These are phyloP conservation scores for Solanum etuberosum DNA, from an alignment of 257 asterid species.

Conservation along the genomic window DNA sequence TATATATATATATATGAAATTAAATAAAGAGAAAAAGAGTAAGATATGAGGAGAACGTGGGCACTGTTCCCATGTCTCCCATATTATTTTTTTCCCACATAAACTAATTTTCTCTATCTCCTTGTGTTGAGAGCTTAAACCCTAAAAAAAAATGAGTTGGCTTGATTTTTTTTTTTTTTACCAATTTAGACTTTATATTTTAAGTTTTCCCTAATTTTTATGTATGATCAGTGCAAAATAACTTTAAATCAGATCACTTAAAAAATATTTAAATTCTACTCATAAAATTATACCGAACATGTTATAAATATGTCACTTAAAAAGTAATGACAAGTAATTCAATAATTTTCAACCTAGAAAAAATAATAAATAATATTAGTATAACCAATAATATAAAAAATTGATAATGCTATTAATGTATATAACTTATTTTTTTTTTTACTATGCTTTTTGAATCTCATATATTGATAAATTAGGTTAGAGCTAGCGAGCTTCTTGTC, in stretches of 20 bases:
- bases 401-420: background rate
- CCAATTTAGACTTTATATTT: background rate
- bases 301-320: background rate
- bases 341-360: background rate
- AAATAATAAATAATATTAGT: background rate
- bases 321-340: background rate
- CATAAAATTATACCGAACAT: background rate
- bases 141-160: slow-evolving; percentile 31
- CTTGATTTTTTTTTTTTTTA: background rate
- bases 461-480: slow-evolving; percentile 16
- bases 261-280: background rate
- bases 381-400: background rate
- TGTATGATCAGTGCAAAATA: background rate
- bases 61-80: slow-evolving; percentile 67
- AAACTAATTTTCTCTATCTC: slow-evolving; percentile 35
- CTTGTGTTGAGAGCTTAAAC: slow-evolving; percentile 69
- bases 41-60: slow-evolving; percentile 78
- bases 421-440: background rate
- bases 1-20: too few species aligned
- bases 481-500: slow-evolving; percentile 20
- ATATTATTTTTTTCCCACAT: slow-evolving; percentile 12
- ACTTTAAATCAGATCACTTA: background rate
- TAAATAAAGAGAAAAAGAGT: slow-evolving; percentile 1
- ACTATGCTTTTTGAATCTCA: slow-evolving; percentile 8
- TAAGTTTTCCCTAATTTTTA: background rate